A percentile compares a stretch with the other conserved stretches of the same genome.
phyloP scores from a whole-genome alignment of 345 rosid species.

The Cardamine chenopodiifolia region DNA sequence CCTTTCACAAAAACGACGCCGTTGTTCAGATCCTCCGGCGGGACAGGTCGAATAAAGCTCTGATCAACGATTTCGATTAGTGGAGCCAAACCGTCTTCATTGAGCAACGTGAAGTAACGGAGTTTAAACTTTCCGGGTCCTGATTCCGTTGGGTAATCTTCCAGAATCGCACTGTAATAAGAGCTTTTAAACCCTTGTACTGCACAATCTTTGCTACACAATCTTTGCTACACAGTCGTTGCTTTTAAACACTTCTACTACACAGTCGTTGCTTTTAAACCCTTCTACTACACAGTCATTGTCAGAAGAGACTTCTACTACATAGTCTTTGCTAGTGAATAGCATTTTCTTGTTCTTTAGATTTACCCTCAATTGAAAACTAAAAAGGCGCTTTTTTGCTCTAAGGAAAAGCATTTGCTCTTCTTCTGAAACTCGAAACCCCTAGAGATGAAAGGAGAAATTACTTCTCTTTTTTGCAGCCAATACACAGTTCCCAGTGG shows the following conservation, averaged over 20 bases:
- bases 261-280: neutral
- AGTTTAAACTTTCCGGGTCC: neutral
- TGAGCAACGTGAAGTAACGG: neutral
- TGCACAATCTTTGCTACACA: neutral
- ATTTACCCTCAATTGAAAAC: neutral
- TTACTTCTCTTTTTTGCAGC: neutral
- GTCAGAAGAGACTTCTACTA: neutral
- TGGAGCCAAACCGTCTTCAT: neutral
- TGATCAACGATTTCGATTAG: neutral
- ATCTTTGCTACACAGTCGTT: neutral
- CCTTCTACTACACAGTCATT: neutral
- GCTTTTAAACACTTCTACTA: neutral
- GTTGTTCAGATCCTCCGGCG: constrained; percentile 28
- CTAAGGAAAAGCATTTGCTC: too few relatives aligned
- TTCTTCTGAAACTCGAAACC: neutral
- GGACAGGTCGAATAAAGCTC: constrained; percentile 49
- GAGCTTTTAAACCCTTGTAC: neutral
- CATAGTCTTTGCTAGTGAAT: neutral
- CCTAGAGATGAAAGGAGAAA: neutral
- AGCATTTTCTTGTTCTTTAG: neutral
- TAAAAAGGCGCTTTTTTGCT: neutral
- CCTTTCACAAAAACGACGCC: constrained; percentile 28
- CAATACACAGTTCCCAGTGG: neutral
- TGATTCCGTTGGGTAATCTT: neutral
- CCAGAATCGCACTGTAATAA: neutral